A percentile compares a stretch with the other conserved stretches of the same genome.
Evolutionary conservation across 2,329 filamentous ascomycete species (phyloP).

Genomic region (Aspergillus aculeatus): DNA sequence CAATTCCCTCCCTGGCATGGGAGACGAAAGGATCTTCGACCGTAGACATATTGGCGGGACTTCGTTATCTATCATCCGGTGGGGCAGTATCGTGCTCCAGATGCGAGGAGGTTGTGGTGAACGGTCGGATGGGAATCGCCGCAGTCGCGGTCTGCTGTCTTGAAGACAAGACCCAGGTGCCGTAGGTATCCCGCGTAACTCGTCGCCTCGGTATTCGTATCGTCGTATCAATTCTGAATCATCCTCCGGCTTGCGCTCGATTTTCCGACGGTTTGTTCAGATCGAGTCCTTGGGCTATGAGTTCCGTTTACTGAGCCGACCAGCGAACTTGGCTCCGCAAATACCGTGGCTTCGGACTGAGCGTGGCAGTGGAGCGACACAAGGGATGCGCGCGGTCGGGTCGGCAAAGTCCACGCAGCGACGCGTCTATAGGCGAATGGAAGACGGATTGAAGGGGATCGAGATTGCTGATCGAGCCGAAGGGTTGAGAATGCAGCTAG

Average conservation of each 20-base stretch:
- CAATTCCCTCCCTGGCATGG: constrained; percentile 43
- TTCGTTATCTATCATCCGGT: constrained; percentile 14
- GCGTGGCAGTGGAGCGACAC: constrained; percentile 4
- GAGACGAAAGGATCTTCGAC: constrained; percentile 61
- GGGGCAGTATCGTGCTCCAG: neutral
- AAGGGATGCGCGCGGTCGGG: constrained; percentile 8
- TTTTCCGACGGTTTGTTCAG: neutral
- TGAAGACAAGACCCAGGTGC: constrained; percentile 23
- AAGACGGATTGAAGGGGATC: constrained; percentile 3
- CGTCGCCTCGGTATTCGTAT: constrained; percentile 26
- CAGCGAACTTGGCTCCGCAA: constrained; percentile 29
- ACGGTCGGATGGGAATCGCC: constrained; percentile 11
- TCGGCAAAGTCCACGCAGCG: constrained; percentile 7
- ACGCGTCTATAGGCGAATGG: constrained; percentile 9
- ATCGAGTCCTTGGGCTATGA: constrained; percentile 6
- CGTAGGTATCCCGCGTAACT: constrained; percentile 21
- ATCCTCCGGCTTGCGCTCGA: constrained; percentile 28
- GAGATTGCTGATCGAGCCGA: neutral
- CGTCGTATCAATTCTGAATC: constrained; percentile 24
- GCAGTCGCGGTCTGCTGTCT: constrained; percentile 11
- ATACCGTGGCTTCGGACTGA: neutral
- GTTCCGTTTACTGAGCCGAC: constrained; percentile 26
- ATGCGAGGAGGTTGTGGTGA: constrained; percentile 5
- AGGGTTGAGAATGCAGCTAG: neutral
- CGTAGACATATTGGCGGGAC: constrained; percentile 22